phyloP scores from a whole-genome alignment of 345 rosid species.

The Salix brachista region DNA sequence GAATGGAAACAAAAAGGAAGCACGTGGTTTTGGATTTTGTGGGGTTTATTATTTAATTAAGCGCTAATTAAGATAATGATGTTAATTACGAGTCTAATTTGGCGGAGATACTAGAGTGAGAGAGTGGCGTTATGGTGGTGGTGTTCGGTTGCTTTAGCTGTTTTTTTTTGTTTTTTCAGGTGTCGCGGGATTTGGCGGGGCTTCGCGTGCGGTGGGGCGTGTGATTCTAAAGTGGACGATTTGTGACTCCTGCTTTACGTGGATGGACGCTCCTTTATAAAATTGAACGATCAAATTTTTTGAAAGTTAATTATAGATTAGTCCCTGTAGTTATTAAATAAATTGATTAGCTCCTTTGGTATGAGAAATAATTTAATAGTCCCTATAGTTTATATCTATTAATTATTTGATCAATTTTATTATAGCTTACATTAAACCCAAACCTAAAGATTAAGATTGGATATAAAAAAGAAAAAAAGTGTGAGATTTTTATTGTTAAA shows the following conservation, averaged over 20 bases:
- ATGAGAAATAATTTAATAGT: too few species aligned
- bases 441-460: too few species aligned
- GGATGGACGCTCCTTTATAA: too few species aligned
- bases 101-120: neutral
- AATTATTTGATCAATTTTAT: too few species aligned
- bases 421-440: too few species aligned
- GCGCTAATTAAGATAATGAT: neutral
- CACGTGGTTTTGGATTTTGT: neutral
- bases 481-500: too few species aligned
- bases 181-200: slow-evolving; percentile 21
- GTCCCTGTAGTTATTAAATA: too few species aligned
- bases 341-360: too few species aligned
- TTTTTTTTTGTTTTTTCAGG: neutral
- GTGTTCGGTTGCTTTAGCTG: neutral
- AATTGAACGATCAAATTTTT: too few species aligned
- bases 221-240: neutral
- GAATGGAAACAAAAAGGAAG: slow-evolving; percentile 12
- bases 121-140: neutral
- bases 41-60: neutral
- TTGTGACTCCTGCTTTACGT: neutral
- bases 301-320: too few species aligned
- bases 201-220: slow-evolving; percentile 7
- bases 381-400: too few species aligned
- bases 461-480: too few species aligned
- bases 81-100: neutral